Evolutionary conservation across 805 yeast genomes (phyloP).

Genomic region (Kregervanrija fluxuum): DNA sequence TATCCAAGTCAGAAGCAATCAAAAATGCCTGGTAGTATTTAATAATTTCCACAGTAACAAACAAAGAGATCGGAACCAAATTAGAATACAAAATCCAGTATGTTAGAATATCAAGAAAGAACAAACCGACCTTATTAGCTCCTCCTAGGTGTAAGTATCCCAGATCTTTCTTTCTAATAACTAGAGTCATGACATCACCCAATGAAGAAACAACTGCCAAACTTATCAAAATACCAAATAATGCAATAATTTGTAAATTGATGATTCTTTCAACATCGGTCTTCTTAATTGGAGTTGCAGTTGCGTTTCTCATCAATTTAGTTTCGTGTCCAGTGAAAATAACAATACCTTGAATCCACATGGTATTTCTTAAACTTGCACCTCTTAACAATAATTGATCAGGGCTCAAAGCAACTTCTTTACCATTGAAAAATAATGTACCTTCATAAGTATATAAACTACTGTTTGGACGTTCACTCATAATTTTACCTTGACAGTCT

Average conservation of each 20-base stretch:
- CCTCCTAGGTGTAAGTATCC: constrained; percentile 64
- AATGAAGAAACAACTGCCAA: constrained; percentile 74
- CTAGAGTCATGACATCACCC: constrained; percentile 76
- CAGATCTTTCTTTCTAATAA: constrained; percentile 44
- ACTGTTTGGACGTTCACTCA: constrained; percentile 90
- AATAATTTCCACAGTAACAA: constrained; percentile 93
- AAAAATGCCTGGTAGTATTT: constrained; percentile 92
- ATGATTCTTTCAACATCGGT: constrained; percentile 96
- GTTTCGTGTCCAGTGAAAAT: constrained; percentile 98
- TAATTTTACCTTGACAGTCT: constrained; percentile 48
- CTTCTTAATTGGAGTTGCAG: constrained; percentile 95
- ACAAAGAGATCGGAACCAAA: constrained; percentile 93
- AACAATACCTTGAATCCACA: constrained; percentile 90
- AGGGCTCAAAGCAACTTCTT: constrained; percentile 68
- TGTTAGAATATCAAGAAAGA: constrained; percentile 82
- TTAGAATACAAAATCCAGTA: constrained; percentile 96
- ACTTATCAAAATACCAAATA: constrained; percentile 71
- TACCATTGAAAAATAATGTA: constrained; percentile 53
- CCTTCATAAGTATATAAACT: constrained; percentile 95
- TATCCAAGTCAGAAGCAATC: constrained; percentile 90
- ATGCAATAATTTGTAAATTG: constrained; percentile 82
- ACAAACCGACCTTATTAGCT: constrained; percentile 58
- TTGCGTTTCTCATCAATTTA: constrained; percentile 95
- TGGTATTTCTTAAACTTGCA: constrained; percentile 90
- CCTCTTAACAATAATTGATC: constrained; percentile 92